Evolutionary conservation across 2,329 filamentous ascomycete genomes (phyloP).

Genomic region (Colletotrichum zoysiae): DNA sequence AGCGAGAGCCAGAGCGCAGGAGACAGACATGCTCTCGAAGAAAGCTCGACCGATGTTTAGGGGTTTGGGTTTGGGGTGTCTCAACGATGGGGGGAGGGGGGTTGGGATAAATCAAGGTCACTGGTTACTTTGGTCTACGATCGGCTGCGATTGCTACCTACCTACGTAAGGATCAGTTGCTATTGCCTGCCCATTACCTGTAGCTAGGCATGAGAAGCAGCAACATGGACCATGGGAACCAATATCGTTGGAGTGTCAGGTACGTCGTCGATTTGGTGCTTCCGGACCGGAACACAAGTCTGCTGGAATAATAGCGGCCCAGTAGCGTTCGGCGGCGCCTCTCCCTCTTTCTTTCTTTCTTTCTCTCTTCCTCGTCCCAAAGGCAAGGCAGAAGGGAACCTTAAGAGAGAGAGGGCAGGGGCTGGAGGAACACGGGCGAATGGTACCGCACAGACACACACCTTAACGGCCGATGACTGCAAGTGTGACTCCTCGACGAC

Average conservation of each 20-base stretch:
- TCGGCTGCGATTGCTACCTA: not conserved
- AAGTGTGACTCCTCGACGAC: constrained; percentile 34
- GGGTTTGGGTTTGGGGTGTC: not conserved
- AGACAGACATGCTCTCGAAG: constrained; percentile 14
- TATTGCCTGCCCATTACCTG: not conserved
- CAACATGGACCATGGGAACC: not conserved
- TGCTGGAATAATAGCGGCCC: constrained; percentile 3
- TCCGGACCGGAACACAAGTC: not conserved
- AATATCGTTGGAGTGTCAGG: constrained; percentile 1
- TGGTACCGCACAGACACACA: constrained; percentile 38
- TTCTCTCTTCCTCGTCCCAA: not conserved
- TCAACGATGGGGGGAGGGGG: not conserved
- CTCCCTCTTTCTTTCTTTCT: not conserved
- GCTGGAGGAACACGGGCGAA: constrained; percentile 15
- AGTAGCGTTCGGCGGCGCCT: not conserved
- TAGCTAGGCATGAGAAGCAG: not conserved
- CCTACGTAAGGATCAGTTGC: not conserved
- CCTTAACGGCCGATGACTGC: constrained; percentile 34
- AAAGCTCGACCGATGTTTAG: constrained; percentile 34
- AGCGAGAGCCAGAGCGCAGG: constrained; percentile 6
- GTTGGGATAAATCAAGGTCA: not conserved
- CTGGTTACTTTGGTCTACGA: not conserved
- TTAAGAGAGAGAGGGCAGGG: not conserved
- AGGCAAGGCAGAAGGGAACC: constrained; percentile 4
- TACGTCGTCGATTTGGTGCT: not conserved